Base-by-base conservation (phyloP, 768 basidiomycete genomes). In the Xanthoconium stramineum region DNA sequence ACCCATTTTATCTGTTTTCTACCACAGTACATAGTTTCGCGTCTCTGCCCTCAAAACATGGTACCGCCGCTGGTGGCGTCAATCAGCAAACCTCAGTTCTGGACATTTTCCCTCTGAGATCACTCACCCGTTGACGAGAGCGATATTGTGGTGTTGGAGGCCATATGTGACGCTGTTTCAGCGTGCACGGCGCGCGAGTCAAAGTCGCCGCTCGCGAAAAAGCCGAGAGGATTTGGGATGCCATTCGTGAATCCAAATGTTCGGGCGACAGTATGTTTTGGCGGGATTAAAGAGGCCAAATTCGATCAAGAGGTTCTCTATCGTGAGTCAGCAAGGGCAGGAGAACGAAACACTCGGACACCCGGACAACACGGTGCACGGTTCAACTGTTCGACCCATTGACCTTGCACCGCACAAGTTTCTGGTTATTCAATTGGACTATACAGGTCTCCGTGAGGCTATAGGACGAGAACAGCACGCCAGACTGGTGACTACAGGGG, bases 391-490 rank as follows among this genome's bases (percentile, higher is more conserved):
- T 98, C 96, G 0, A 95, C 94, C 33, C 69, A 0, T 91, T 91
- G 0, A 88, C 83, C n/a, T 98, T 80, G 55, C 78, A 94, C 98
- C n/a, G n/a, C 1, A 80, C 78, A 8, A 94, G 77, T 60, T 80
- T 83, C 70, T 94, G 82, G 42, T 98, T 80, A 2, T 68, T 94
- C 89, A 32, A 97, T 76, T n/a, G 98, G 77, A 61, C 87, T 89
- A 70, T 97, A 96, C 9, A 93, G 88, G 53, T 98, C 58, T 89
- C 88, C 0, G 91, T 93, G 47, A 98, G 79, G 70, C 98, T 98
- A 76, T 98, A 96, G 78, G 98, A 98, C 1, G 94, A 90, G 8
- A n/a, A n/a, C n/a, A n/a, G n/a, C n/a, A n/a, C n/a, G n/a, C n/a
- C n/a, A n/a, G n/a, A n/a, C n/a, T n/a, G n/a, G 32, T 65, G 58